Evolutionary conservation across 768 basidiomycete species (phyloP).

Genomic region (Serpula lacrymans): DNA sequence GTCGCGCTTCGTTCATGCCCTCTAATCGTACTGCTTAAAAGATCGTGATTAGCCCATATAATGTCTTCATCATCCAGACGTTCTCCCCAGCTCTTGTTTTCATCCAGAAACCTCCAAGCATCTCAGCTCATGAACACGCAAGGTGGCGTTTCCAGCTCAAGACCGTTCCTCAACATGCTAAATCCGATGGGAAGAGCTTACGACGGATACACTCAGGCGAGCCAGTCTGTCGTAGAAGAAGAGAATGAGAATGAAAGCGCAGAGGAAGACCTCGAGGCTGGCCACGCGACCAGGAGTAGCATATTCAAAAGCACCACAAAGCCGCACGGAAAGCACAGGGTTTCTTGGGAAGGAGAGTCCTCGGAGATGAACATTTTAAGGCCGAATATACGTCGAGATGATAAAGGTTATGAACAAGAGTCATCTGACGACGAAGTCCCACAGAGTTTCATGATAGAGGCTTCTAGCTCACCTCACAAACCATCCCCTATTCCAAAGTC

Average conservation of each 20-base stretch:
- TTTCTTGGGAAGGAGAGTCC: slow-evolving; percentile 55
- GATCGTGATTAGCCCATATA: too few relatives aligned
- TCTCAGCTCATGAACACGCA: slow-evolving; percentile 29
- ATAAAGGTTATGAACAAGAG: slow-evolving; percentile 54
- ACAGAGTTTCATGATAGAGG: slow-evolving; percentile 83
- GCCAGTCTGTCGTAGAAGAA: slow-evolving; percentile 69
- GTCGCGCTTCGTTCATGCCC: too few relatives aligned
- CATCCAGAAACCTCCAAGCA: slow-evolving; percentile 14
- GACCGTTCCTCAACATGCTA: slow-evolving; percentile 77
- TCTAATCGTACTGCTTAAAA: too few relatives aligned
- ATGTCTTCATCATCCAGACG: slow-evolving; percentile 8
- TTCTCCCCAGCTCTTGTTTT: slow-evolving; percentile 17
- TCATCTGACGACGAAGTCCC: slow-evolving; percentile 83
- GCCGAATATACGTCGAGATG: slow-evolving; percentile 71
- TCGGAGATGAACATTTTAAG: slow-evolving; percentile 57
- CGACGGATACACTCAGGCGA: slow-evolving; percentile 73
- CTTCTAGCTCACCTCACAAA: slow-evolving; percentile 40
- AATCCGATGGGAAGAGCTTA: slow-evolving; percentile 76
- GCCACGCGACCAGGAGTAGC: slow-evolving; percentile 40
- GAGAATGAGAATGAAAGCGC: slow-evolving; percentile 54
- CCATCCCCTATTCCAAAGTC: slow-evolving; percentile 27
- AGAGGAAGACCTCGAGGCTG: slow-evolving; percentile 65
- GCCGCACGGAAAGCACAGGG: slow-evolving; percentile 47
- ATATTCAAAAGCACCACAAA: slow-evolving; percentile 29
- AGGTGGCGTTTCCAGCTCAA: slow-evolving; percentile 49